Conservation (phyloP, 768 basidiomycete genomes). For the Neoboletus subvelutipes region DNA sequence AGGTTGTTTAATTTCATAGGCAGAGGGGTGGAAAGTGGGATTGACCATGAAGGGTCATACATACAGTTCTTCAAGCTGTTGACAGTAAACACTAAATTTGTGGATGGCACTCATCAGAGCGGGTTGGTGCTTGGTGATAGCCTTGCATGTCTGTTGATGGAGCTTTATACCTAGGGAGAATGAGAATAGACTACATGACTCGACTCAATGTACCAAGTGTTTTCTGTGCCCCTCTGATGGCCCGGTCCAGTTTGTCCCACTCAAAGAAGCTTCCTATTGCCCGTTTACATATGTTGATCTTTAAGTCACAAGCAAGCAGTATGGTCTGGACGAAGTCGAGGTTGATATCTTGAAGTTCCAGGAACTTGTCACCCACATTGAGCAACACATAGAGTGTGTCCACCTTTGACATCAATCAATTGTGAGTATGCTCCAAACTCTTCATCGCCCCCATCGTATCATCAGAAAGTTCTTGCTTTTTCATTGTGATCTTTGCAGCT, state of each 20-base stretch:
- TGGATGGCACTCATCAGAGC: background rate
- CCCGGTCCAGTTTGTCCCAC: background rate
- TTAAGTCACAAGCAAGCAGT: background rate
- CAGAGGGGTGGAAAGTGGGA: too few species aligned
- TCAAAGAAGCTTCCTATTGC: too few species aligned
- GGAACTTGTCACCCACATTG: too few species aligned
- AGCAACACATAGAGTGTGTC: background rate
- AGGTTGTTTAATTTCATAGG: constrained; percentile 27
- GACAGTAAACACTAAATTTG: too few species aligned
- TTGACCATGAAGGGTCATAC: too few species aligned
- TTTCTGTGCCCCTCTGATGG: constrained; percentile 13
- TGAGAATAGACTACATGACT: background rate
- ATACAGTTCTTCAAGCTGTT: too few species aligned
- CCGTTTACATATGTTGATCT: too few species aligned
- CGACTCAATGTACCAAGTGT: constrained; percentile 8
- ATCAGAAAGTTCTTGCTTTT: background rate
- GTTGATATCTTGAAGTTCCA: too few species aligned
- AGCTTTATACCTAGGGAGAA: constrained; percentile 7
- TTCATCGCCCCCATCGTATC: background rate
- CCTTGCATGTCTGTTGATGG: constrained; percentile 1
- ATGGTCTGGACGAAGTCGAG: background rate
- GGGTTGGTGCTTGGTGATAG: too few species aligned
- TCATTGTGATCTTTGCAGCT: background rate
- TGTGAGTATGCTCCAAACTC: background rate
- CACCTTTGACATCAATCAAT: background rate